A percentile compares a stretch with the other conserved stretches of the same genome.
Evolutionary conservation across 1,139 yeast genomes (phyloP).

Genomic region (Oligophagozyma castellii): DNA sequence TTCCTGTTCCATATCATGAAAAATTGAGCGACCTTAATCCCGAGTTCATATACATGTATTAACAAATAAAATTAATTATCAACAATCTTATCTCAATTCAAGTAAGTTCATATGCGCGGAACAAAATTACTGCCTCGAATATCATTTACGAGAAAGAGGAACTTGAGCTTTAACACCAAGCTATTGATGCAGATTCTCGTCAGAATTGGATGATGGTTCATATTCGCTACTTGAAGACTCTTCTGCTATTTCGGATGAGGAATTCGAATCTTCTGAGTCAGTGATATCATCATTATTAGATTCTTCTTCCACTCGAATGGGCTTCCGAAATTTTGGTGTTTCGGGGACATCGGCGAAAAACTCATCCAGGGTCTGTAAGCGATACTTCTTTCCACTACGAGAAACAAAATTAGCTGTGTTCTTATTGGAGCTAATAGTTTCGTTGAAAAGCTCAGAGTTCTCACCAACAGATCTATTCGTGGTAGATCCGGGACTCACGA

Average conservation of each 20-base stretch:
- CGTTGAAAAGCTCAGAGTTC: neutral
- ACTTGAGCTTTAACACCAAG: no score
- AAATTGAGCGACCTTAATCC: slow-evolving; percentile 56
- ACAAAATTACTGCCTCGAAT: no score
- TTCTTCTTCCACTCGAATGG: slow-evolving; percentile 20
- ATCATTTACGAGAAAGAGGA: no score
- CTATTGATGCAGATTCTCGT: no score
- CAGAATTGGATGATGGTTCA: no score
- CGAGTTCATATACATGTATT: slow-evolving; percentile 36
- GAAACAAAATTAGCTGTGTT: slow-evolving; percentile 3
- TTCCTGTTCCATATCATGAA: slow-evolving; percentile 35
- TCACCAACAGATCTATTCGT: slow-evolving; percentile 1
- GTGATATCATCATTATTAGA: slow-evolving; percentile 18
- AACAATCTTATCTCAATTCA: neutral
- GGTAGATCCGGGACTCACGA: slow-evolving; percentile 4
- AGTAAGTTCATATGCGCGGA: neutral
- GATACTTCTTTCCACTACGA: slow-evolving; percentile 29
- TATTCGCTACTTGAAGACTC: no score
- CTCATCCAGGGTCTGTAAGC: slow-evolving; percentile 71
- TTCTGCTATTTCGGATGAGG: no score
- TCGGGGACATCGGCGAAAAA: slow-evolving; percentile 52
- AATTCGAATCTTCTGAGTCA: slow-evolving; percentile 11
- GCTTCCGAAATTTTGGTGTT: slow-evolving; percentile 16
- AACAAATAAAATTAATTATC: no score
- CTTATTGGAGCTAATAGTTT: neutral